Percentiles rank a stretch among this genome's conserved stretches.
These are phyloP conservation scores for Stagonosporopsis tanaceti DNA, from an alignment of 2,329 filamentous ascomycete species.

Conservation along the genomic window DNA sequence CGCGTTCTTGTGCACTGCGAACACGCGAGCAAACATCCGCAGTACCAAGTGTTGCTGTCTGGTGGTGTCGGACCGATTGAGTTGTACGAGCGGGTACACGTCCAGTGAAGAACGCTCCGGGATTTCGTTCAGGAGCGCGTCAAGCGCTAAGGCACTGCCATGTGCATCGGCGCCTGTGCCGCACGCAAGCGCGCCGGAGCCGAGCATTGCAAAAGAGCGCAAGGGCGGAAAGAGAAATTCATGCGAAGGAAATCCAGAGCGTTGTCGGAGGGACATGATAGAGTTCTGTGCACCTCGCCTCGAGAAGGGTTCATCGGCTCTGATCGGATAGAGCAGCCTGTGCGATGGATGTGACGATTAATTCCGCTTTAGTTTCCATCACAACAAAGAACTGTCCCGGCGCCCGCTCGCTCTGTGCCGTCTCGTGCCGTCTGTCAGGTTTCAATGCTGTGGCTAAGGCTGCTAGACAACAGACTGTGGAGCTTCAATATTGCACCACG, in stretches of 20 bases:
- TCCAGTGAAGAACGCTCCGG: not conserved
- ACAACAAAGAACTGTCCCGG: conserved; percentile 11
- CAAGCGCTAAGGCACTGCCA: conserved; percentile 11
- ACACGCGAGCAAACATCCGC: not conserved
- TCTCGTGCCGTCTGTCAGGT: conserved; percentile 16
- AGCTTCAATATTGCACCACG: conserved; percentile 18
- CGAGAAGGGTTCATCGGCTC: conserved; percentile 6
- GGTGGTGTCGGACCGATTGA: conserved; percentile 9
- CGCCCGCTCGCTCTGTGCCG: conserved; percentile 15
- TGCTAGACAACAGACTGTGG: conserved; percentile 17
- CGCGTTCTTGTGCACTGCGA: not conserved
- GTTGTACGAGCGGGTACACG: conserved; percentile 7
- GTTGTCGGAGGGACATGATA: not conserved
- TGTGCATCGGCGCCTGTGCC: conserved; percentile 1
- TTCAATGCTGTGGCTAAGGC: conserved; percentile 15
- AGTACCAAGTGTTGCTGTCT: not conserved
- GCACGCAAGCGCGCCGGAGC: conserved; percentile 9
- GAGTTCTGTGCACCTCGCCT: conserved; percentile 7
- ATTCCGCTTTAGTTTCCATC: conserved; percentile 14
- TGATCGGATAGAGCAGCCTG: conserved; percentile 14
- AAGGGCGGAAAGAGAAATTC: not conserved
- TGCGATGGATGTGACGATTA: conserved; percentile 12
- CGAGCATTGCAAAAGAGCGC: not conserved
- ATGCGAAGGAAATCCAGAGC: not conserved
- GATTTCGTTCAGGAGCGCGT: conserved; percentile 9